Evolutionary conservation across 257 asterid genomes (phyloP), one percentile per base, ranked within the genome.

Genomic region (Solanum bulbocastanum): DNA sequence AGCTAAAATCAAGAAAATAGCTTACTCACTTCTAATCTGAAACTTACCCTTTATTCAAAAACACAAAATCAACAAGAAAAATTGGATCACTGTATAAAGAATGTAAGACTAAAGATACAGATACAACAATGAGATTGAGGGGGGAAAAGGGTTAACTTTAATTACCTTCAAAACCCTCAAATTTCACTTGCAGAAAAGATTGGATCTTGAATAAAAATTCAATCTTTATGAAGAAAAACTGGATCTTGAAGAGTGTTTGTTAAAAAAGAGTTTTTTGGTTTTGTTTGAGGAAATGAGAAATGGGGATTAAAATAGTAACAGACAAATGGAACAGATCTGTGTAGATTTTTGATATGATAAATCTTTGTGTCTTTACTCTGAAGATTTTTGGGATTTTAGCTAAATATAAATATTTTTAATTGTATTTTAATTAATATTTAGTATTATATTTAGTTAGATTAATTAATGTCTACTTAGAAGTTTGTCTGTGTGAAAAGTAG

Each of bases 1-100:
- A 39, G 44, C 44, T 86, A 65, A 88, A 52, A 79, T 52, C 22
- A 27, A 74, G 87, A 35, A 18, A 49, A 30, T 84, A 85, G 82
- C 87, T 79, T 56, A 91, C 93, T 88, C 2, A 92, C 92, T 91
- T 75, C 76, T 60, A 85, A 73, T 87, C 90, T 88, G 88, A 78
- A 79, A 86, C 58, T 46, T 88, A 84, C 69, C 87, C 88, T 85
- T 87, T 66, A 78, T 8, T 49, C 36, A 89, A 68, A 84, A 37
- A 69, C 37, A 89, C 40, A 79, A 90, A 46, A 86, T 8, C 2
- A 82, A 86, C 62, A 37, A 65, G 69, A 87, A 78, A 88, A 86
- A 72, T 33, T 87, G 91, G 90, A 93, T 91, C 85, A 81, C 42
- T 81, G 68, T 5, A 81, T 25, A 78, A 42, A 25, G 62, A 42